phyloP scores from a whole-genome alignment of 2,329 filamentous ascomycete genomes.

The Talaromyces piceae region DNA sequence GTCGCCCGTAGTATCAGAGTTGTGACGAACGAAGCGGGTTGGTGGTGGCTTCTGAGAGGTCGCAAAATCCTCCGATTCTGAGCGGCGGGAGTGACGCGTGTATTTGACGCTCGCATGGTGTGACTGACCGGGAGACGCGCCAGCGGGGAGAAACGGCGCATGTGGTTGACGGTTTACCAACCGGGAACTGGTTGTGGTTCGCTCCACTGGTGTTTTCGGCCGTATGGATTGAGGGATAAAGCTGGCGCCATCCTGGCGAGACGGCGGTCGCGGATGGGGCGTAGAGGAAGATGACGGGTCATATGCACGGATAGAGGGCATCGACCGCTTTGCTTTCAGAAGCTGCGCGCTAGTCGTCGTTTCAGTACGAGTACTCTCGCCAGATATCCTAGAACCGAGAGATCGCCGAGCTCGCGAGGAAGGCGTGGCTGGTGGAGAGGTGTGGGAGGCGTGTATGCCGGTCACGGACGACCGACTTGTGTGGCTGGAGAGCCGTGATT shows the following conservation, averaged over 20 bases:
- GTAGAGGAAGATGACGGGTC: conserved; percentile 23
- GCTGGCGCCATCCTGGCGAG: conserved; percentile 29
- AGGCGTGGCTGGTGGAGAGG: conserved; percentile 49
- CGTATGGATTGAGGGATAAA: conserved; percentile 34
- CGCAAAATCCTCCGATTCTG: conserved; percentile 66
- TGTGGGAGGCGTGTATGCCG: conserved; percentile 40
- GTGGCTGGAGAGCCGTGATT: conserved; percentile 59
- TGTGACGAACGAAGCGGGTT: conserved; percentile 33
- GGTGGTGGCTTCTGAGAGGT: conserved; percentile 41
- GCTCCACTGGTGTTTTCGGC: conserved; percentile 66
- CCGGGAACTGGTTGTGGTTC: conserved; percentile 34
- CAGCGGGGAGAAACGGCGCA: conserved; percentile 72
- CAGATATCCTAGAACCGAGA: conserved; percentile 37
- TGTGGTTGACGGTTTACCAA: conserved; percentile 50
- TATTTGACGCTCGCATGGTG: conserved; percentile 70
- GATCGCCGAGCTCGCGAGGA: conserved; percentile 52
- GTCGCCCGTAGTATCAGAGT: conserved; percentile 43
- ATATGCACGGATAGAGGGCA: conserved; percentile 48
- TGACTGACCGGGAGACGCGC: conserved; percentile 63
- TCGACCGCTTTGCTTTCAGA: conserved; percentile 54
- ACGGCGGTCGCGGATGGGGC: conserved; percentile 31
- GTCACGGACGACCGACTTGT: conserved; percentile 62
- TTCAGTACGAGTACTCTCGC: conserved; percentile 34
- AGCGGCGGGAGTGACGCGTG: conserved; percentile 64
- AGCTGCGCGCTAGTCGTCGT: conserved; percentile 49